phyloP scores from a whole-genome alignment of 1,284 basidiomycete genomes.

The Papiliotrema fonsecae region DNA sequence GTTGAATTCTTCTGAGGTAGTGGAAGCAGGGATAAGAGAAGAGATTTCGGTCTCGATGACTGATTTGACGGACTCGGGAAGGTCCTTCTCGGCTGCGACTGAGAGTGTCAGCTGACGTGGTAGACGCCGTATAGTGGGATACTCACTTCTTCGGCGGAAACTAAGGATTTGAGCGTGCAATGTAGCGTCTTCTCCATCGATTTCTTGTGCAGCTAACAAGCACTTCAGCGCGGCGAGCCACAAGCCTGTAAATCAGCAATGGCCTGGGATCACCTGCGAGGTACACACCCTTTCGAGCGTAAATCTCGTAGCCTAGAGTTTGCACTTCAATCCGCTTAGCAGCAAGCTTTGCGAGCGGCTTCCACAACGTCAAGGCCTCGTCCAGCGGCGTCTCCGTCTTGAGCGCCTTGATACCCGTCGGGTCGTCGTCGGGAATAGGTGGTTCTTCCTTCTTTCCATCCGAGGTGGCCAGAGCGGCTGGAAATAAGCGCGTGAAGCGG shows the following conservation, averaged over 20 bases:
- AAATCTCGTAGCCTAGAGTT: slow-evolving; percentile 73
- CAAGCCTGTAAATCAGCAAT: slow-evolving; percentile 56
- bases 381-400: slow-evolving; percentile 66
- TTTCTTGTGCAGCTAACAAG: slow-evolving; percentile 56
- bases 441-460: slow-evolving; percentile 68
- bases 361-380: slow-evolving; percentile 67
- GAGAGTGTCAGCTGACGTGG: neutral
- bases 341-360: slow-evolving; percentile 60
- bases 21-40: slow-evolving; percentile 56
- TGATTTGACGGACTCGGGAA: slow-evolving; percentile 43
- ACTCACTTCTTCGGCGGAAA: slow-evolving; percentile 57
- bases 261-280: neutral
- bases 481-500: neutral
- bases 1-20: slow-evolving; percentile 63
- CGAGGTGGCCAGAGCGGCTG: slow-evolving; percentile 49
- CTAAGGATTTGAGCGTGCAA: slow-evolving; percentile 68
- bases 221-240: slow-evolving; percentile 72
- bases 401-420: slow-evolving; percentile 69
- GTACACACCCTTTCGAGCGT: slow-evolving; percentile 65
- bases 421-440: slow-evolving; percentile 67
- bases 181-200: slow-evolving; percentile 61
- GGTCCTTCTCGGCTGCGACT: slow-evolving; percentile 26
- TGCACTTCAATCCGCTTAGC: slow-evolving; percentile 63
- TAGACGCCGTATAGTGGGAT: neutral
- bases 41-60: slow-evolving; percentile 48